These are phyloP conservation scores for Kodamaea sp. DNA, from an alignment of 1,139 yeast species.

Conservation along the genomic window DNA sequence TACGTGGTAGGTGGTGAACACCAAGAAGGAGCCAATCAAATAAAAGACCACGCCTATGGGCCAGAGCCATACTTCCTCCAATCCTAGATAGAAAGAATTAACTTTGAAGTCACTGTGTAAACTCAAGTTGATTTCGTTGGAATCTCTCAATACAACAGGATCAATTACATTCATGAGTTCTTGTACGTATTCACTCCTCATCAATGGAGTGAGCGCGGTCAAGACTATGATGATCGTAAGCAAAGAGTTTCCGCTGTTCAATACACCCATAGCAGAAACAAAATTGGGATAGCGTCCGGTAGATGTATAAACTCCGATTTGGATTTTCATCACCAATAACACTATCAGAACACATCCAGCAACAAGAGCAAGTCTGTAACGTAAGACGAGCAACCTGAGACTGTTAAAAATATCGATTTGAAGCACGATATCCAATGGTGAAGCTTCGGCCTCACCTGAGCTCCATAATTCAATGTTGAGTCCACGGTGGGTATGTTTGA, in stretches of 20 bases:
- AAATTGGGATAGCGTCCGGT: conserved; percentile 54
- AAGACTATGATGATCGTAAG: conserved; percentile 17
- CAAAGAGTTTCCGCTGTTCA: conserved; percentile 27
- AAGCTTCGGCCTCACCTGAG: conserved; percentile 15
- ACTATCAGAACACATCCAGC: conserved; percentile 57
- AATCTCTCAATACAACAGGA: conserved; percentile 51
- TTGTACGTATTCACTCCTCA: conserved; percentile 21
- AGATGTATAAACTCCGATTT: conserved; percentile 38
- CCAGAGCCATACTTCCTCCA: conserved; percentile 58
- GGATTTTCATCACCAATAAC: conserved; percentile 45
- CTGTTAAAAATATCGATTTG: conserved; percentile 46
- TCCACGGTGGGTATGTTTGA: conserved; percentile 28
- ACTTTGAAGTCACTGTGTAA: conserved; percentile 24
- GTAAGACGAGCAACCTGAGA: conserved; percentile 55
- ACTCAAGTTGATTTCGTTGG: conserved; percentile 33
- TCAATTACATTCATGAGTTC: conserved; percentile 44
- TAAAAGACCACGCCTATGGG: conserved; percentile 61
- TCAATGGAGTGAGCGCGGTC: conserved; percentile 43
- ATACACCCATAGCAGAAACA: conserved; percentile 41
- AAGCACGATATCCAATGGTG: conserved; percentile 35
- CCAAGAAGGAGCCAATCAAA: conserved; percentile 40
- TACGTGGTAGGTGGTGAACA: conserved; percentile 15
- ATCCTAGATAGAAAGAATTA: conserved; percentile 60
- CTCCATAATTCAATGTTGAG: conserved; percentile 50
- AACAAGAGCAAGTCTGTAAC: conserved; percentile 64